These are phyloP conservation scores for Lignosus rhinocerotis DNA, from an alignment of 1,284 basidiomycete species.

Conservation along the genomic window DNA sequence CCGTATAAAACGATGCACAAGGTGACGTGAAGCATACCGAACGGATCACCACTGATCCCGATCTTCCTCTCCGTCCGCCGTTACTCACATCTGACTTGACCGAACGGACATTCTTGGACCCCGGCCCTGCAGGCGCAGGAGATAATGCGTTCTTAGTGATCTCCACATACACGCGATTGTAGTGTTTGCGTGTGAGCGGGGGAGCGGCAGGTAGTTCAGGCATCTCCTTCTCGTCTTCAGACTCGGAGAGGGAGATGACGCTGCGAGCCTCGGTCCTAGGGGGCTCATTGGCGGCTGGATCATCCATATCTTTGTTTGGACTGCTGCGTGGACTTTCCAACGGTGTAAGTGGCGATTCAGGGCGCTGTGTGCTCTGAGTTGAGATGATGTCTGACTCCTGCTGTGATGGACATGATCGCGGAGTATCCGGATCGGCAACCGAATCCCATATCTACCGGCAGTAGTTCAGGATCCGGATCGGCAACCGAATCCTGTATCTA, in stretches of 20 bases:
- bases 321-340: neutral
- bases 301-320: neutral
- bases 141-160: neutral
- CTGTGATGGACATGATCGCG: neutral
- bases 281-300: neutral
- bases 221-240: neutral
- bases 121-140: neutral
- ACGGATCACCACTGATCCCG: neutral
- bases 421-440: neutral
- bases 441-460: neutral
- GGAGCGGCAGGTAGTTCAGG: neutral
- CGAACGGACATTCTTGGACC: neutral
- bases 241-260: neutral
- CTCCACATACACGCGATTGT: neutral
- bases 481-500: neutral
- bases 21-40: neutral
- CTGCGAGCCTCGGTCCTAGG: too few relatives aligned
- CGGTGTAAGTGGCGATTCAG: constrained; percentile 6
- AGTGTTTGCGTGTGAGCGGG: neutral
- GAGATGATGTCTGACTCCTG: neutral
- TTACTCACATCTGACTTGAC: neutral
- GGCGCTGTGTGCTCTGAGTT: neutral
- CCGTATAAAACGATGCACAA: neutral
- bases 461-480: neutral
- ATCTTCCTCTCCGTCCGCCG: neutral